Percentiles rank a stretch among this genome's conserved stretches.
Conservation (phyloP, 192 early-diverging fungal genomes). For the Podila epigama region DNA sequence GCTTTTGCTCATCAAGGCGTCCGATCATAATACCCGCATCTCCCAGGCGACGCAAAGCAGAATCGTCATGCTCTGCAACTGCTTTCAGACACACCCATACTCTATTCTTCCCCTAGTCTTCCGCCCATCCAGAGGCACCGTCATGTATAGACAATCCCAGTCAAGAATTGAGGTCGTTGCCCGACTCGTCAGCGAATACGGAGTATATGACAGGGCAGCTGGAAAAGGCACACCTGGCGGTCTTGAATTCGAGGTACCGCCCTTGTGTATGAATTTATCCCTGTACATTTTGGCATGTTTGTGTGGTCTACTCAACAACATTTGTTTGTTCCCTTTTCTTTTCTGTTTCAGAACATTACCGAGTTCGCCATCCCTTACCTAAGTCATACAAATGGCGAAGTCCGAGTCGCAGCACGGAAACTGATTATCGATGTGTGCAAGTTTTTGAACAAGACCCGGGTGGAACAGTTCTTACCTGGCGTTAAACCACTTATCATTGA, state of each 20-base stretch:
- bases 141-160: conserved; percentile 58
- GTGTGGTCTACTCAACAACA: not conserved
- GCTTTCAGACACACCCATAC: conserved; percentile 54
- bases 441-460: conserved; percentile 34
- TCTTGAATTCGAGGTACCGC: conserved; percentile 54
- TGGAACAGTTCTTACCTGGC: conserved; percentile 46
- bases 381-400: conserved; percentile 65
- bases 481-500: conserved; percentile 48
- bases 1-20: conserved; percentile 57
- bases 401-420: conserved; percentile 63
- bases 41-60: conserved; percentile 54
- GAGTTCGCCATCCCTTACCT: conserved; percentile 62
- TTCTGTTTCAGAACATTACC: conserved; percentile 54
- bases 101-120: conserved; percentile 62
- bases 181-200: conserved; percentile 53
- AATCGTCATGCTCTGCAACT: conserved; percentile 58
- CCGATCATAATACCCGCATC: conserved; percentile 66
- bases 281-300: not conserved
- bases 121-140: conserved; percentile 52
- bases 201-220: conserved; percentile 46
- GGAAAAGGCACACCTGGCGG: conserved; percentile 47
- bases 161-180: conserved; percentile 62
- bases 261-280: too few relatives aligned
- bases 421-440: conserved; percentile 61
- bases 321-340: not conserved